Evolutionary conservation across 768 basidiomycete genomes (phyloP).

Genomic region (Panus rudis): DNA sequence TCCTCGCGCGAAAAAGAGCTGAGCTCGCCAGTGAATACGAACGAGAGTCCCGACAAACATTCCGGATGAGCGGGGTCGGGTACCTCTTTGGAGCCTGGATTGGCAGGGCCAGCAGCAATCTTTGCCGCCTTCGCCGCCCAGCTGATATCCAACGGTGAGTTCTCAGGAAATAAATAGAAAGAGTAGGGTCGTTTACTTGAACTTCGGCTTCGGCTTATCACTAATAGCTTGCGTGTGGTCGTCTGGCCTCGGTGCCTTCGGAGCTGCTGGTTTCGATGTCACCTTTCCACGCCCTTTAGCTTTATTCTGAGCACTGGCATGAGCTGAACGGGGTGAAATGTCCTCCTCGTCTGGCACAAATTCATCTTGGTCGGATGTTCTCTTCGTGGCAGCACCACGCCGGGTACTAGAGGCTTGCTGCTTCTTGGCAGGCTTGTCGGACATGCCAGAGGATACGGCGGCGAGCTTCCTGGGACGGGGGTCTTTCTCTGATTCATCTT

Average conservation of each 20-base stretch:
- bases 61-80: constrained; percentile 72
- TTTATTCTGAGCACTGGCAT: constrained; percentile 16
- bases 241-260: no score
- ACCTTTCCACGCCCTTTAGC: constrained; percentile 11
- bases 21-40: constrained; percentile 96
- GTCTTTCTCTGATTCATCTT: constrained; percentile 16
- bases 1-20: constrained; percentile 84
- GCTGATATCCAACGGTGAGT: constrained; percentile 20
- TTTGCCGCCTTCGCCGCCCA: constrained; percentile 56
- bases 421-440: constrained; percentile 12
- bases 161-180: background rate
- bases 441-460: constrained; percentile 16
- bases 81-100: constrained; percentile 49
- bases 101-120: constrained; percentile 45
- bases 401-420: constrained; percentile 4
- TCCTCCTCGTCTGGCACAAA: constrained; percentile 26
- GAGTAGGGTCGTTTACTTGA: constrained; percentile 20
- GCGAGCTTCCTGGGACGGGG: constrained; percentile 38
- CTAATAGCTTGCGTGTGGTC: no score
- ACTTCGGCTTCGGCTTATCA: constrained; percentile 30
- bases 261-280: constrained; percentile 10
- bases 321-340: constrained; percentile 14
- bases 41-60: constrained; percentile 77
- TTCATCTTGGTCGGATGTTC: constrained; percentile 28
- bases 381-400: constrained; percentile 23